phyloP scores from a whole-genome alignment of 768 basidiomycete species.

The Trametes villosa region DNA sequence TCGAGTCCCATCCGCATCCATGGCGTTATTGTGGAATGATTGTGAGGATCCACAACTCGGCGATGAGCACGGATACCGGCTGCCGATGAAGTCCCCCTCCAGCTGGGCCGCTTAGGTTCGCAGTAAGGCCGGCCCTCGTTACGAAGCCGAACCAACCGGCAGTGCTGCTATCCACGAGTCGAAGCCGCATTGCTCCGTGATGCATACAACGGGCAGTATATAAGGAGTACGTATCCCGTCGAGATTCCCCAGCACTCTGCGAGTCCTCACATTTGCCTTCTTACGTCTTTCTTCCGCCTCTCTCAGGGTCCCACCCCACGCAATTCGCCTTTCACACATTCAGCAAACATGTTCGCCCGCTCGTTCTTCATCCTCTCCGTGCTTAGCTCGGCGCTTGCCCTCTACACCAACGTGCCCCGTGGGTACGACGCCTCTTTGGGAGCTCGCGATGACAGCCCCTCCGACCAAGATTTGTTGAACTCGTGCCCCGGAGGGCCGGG shows the following conservation, averaged over 20 bases:
- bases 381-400: background rate
- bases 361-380: background rate
- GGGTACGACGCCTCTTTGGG: background rate
- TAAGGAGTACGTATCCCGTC: background rate
- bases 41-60: background rate
- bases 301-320: too few relatives aligned
- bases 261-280: background rate
- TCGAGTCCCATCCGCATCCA: background rate
- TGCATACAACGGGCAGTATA: background rate
- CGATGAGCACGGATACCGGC: background rate
- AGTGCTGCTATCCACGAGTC: too few relatives aligned
- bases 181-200: too few relatives aligned
- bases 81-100: too few relatives aligned
- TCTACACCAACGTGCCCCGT: background rate
- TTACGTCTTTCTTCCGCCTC: background rate
- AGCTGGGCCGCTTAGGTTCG: too few relatives aligned
- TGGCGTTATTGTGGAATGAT: background rate
- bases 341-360: background rate
- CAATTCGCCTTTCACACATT: background rate
- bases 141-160: too few relatives aligned
- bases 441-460: background rate
- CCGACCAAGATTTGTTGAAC: conserved; percentile 13
- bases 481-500: conserved; percentile 23
- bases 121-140: too few relatives aligned
- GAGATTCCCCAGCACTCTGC: background rate